Percentiles rank a stretch among this genome's conserved stretches.
phyloP scores from a whole-genome alignment of 306 rosid genomes.

The Cercis canadensis region DNA sequence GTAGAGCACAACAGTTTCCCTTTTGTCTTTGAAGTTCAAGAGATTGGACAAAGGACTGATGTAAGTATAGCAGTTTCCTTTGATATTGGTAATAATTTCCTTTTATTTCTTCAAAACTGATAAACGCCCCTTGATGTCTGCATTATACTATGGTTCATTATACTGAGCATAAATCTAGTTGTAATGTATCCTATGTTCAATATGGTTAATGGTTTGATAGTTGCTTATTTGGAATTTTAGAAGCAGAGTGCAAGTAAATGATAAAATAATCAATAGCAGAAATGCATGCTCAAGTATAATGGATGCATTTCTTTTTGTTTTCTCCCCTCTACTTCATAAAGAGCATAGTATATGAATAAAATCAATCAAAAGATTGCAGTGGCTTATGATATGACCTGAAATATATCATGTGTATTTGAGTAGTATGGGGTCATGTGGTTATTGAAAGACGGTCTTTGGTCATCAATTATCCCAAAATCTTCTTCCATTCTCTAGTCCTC shows the following conservation, averaged over 20 bases:
- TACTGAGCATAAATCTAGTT: not conserved
- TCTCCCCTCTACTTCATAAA: too few species aligned
- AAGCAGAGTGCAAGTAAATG: not conserved
- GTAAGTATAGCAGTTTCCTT: constrained; percentile 54
- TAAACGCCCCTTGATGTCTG: not conserved
- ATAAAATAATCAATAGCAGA: not conserved
- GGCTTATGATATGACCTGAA: constrained; percentile 9
- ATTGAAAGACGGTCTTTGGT: not conserved
- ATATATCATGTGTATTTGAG: constrained; percentile 4
- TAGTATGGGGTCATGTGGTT: constrained; percentile 10
- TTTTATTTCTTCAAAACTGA: not conserved
- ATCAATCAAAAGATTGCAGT: constrained; percentile 7
- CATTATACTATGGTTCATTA: not conserved
- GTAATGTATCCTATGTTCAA: not conserved
- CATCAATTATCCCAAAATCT: not conserved
- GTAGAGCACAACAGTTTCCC: constrained; percentile 55
- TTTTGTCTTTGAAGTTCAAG: constrained; percentile 64
- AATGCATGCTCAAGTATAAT: not conserved
- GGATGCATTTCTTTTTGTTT: not conserved
- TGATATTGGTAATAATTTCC: constrained; percentile 1
- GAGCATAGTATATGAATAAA: not conserved
- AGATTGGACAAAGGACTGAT: constrained; percentile 66
- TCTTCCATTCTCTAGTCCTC: too few species aligned
- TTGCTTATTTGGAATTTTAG: not conserved
- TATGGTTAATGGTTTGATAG: not conserved